Percentiles rank a stretch among this genome's conserved stretches.
These are phyloP conservation scores for Voacanga thouarsii DNA, from an alignment of 257 asterid genomes.

Conservation along the genomic window DNA sequence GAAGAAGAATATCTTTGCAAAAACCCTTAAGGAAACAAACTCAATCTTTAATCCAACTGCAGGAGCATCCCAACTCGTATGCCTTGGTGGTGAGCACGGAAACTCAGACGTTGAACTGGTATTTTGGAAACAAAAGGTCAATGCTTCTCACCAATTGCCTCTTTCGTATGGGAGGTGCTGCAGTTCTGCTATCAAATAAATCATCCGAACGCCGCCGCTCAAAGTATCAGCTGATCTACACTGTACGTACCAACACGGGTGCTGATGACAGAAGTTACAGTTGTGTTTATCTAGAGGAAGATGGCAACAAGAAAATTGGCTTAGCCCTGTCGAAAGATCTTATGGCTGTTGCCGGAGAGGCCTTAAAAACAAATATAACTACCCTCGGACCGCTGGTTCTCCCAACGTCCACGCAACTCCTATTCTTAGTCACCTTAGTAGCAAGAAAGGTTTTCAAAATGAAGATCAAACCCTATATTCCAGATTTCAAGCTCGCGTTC, in stretches of 20 bases:
- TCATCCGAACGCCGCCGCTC: constrained; percentile 15
- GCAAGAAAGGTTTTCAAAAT: constrained; percentile 20
- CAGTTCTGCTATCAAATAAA: constrained; percentile 29
- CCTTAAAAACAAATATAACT: constrained; percentile 24
- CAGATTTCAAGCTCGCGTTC: constrained; percentile 37
- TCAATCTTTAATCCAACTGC: not conserved
- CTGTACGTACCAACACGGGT: constrained; percentile 32
- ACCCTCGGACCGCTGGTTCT: constrained; percentile 38
- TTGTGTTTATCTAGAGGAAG: constrained; percentile 28
- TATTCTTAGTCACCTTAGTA: constrained; percentile 11
- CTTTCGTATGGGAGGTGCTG: constrained; percentile 34
- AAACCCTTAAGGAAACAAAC: no score
- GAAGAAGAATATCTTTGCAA: no score
- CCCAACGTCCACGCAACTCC: constrained; percentile 28
- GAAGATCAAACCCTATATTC: constrained; percentile 26
- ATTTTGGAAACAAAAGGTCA: constrained; percentile 28
- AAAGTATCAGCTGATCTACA: constrained; percentile 29
- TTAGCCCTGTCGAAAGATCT: constrained; percentile 26
- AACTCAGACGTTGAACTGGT: constrained; percentile 4
- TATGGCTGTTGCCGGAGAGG: constrained; percentile 31
- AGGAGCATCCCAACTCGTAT: constrained; percentile 27
- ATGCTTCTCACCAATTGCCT: constrained; percentile 36
- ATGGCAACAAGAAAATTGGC: constrained; percentile 13
- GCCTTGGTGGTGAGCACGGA: constrained; percentile 36
- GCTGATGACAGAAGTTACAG: constrained; percentile 28